phyloP scores from a whole-genome alignment of 805 yeast genomes.

The Wickerhamia fluorescens region DNA sequence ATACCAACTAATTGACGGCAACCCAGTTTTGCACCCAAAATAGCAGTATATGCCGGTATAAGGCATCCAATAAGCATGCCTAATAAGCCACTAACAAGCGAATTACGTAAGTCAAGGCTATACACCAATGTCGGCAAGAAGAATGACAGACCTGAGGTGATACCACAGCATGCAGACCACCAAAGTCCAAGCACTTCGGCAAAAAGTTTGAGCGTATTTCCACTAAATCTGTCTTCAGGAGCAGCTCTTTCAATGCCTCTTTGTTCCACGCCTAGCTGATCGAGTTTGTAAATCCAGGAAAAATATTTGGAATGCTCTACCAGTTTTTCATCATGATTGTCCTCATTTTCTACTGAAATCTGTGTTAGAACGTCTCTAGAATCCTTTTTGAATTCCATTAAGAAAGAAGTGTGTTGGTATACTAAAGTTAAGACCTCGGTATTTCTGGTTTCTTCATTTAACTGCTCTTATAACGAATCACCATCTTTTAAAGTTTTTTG shows the following conservation, averaged over 20 bases:
- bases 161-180: slow-evolving; percentile 34
- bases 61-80: slow-evolving; percentile 26
- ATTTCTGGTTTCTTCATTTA: no score
- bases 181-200: slow-evolving; percentile 27
- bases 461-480: no score
- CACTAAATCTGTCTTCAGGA: slow-evolving; percentile 18
- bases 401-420: no score
- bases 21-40: slow-evolving; percentile 33
- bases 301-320: no score
- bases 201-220: slow-evolving; percentile 14
- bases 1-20: slow-evolving; percentile 34
- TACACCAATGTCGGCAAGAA: slow-evolving; percentile 25
- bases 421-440: no score
- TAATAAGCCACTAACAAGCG: slow-evolving; percentile 24
- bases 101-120: slow-evolving; percentile 19
- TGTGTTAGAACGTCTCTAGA: no score
- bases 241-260: slow-evolving; percentile 30
- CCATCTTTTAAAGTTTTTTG: no score
- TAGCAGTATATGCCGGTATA: slow-evolving; percentile 32
- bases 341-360: no score
- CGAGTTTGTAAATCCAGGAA: slow-evolving; percentile 13
- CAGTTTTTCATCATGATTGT: no score
- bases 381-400: no score
- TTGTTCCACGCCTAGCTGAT: slow-evolving; percentile 23
- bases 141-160: slow-evolving; percentile 32